A percentile compares a stretch with the other conserved stretches of the same genome.
Evolutionary conservation across 2,329 filamentous ascomycete genomes (phyloP).

Genomic region (Sporothrix sp.): DNA sequence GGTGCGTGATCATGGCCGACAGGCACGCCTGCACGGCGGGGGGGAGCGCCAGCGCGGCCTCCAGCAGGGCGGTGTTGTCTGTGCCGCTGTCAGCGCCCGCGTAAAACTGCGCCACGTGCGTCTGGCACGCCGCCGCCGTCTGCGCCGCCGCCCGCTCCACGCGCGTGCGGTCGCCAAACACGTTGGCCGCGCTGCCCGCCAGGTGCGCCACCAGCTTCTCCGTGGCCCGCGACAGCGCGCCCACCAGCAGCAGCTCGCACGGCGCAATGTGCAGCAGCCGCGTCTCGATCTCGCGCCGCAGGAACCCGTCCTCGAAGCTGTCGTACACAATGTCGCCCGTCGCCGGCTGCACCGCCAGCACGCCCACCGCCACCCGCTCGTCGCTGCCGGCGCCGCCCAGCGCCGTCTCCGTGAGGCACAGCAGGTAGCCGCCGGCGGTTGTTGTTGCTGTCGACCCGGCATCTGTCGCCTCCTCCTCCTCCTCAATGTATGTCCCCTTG

Average conservation of each 20-base stretch:
- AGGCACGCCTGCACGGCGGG: constrained; percentile 84
- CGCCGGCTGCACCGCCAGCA: constrained; percentile 88
- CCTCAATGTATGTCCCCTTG: constrained; percentile 95
- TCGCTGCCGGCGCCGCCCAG: constrained; percentile 59
- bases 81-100: constrained; percentile 49
- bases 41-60: constrained; percentile 76
- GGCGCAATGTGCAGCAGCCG: constrained; percentile 90
- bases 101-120: constrained; percentile 88
- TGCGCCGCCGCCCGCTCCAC: constrained; percentile 70
- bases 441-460: constrained; percentile 18
- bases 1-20: constrained; percentile 90
- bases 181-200: constrained; percentile 78
- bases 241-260: constrained; percentile 89
- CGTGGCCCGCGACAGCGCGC: constrained; percentile 78
- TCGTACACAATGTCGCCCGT: constrained; percentile 96
- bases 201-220: constrained; percentile 88
- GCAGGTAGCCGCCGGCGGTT: constrained; percentile 67
- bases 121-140: constrained; percentile 73
- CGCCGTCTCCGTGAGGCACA: constrained; percentile 81
- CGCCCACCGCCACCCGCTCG: constrained; percentile 84
- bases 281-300: constrained; percentile 93
- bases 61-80: constrained; percentile 55
- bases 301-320: constrained; percentile 92
- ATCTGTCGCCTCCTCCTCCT: constrained; percentile 57
- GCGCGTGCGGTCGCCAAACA: constrained; percentile 82